These are phyloP conservation scores for Apiospora marii DNA, from an alignment of 2,329 filamentous ascomycete species.

Conservation along the genomic window DNA sequence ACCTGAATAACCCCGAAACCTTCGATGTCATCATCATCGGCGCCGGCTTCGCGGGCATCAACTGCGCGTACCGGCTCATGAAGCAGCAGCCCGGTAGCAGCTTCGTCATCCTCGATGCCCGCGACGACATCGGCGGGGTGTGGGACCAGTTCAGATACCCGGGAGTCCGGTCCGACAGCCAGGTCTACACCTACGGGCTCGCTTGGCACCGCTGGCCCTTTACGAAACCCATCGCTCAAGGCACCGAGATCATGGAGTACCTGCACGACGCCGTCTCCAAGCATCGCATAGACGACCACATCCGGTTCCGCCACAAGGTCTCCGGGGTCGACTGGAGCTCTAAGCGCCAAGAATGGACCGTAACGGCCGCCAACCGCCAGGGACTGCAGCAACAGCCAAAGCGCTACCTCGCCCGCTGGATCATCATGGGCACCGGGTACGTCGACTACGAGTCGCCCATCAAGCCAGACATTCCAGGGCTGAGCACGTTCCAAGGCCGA, in stretches of 20 bases:
- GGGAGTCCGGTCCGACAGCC: slow-evolving; percentile 71
- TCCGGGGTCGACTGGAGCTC: slow-evolving; percentile 61
- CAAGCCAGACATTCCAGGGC: slow-evolving; percentile 61
- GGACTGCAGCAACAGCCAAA: slow-evolving; percentile 35
- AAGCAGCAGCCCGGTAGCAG: slow-evolving; percentile 57
- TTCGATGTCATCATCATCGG: slow-evolving; percentile 71
- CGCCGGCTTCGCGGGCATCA: slow-evolving; percentile 66
- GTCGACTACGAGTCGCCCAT: slow-evolving; percentile 67
- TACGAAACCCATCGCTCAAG: slow-evolving; percentile 35
- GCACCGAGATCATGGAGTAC: slow-evolving; percentile 58
- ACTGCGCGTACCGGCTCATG: slow-evolving; percentile 53
- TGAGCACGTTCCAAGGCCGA: slow-evolving; percentile 65
- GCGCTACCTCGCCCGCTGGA: slow-evolving; percentile 56
- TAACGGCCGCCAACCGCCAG: slow-evolving; percentile 37
- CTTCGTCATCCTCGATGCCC: slow-evolving; percentile 74
- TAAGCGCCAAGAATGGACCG: slow-evolving; percentile 58
- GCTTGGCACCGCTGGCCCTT: slow-evolving; percentile 73
- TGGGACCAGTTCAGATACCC: slow-evolving; percentile 83
- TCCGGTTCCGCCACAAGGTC: slow-evolving; percentile 60
- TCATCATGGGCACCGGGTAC: slow-evolving; percentile 70
- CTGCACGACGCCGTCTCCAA: slow-evolving; percentile 56
- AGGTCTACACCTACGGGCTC: slow-evolving; percentile 72
- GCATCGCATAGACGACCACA: slow-evolving; percentile 60
- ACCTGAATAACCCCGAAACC: neutral
- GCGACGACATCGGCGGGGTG: slow-evolving; percentile 74